Evolutionary conservation across 805 yeast species (phyloP).

Genomic region (Brettanomyces bruxellensis): DNA sequence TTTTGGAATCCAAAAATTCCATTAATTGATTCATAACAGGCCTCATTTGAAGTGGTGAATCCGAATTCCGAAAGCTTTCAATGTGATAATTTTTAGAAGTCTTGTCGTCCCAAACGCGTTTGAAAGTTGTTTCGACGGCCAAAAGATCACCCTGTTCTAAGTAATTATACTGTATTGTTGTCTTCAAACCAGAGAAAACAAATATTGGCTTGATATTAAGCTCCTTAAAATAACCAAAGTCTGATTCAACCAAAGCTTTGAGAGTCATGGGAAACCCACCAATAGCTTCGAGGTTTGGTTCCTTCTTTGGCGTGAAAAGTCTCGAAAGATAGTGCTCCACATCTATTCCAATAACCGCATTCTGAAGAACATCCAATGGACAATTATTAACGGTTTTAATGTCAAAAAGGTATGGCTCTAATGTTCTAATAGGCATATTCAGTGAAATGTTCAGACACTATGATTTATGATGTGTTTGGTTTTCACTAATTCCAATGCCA

Average conservation of each 20-base stretch:
- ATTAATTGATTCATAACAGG: conserved; percentile 49
- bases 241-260: conserved; percentile 46
- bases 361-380: conserved; percentile 55
- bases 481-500: too few relatives aligned
- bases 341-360: conserved; percentile 74
- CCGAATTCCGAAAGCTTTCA: conserved; percentile 45
- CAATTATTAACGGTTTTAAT: conserved; percentile 47
- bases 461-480: too few relatives aligned
- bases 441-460: neutral
- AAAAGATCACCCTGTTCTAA: conserved; percentile 18
- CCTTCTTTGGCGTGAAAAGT: conserved; percentile 52
- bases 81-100: conserved; percentile 16
- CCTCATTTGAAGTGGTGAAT: conserved; percentile 39
- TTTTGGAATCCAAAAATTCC: conserved; percentile 43
- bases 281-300: conserved; percentile 62
- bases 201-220: conserved; percentile 69
- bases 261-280: conserved; percentile 75
- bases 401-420: conserved; percentile 64
- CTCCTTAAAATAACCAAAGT: conserved; percentile 50
- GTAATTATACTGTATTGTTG: conserved; percentile 23
- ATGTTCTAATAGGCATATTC: conserved; percentile 35
- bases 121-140: conserved; percentile 34
- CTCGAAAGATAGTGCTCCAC: conserved; percentile 69
- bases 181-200: conserved; percentile 62
- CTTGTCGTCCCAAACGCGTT: conserved; percentile 37